These are phyloP conservation scores for Pseudotsuga menziesii DNA, from an alignment of 75 land plant genomes.

Conservation along the genomic window DNA sequence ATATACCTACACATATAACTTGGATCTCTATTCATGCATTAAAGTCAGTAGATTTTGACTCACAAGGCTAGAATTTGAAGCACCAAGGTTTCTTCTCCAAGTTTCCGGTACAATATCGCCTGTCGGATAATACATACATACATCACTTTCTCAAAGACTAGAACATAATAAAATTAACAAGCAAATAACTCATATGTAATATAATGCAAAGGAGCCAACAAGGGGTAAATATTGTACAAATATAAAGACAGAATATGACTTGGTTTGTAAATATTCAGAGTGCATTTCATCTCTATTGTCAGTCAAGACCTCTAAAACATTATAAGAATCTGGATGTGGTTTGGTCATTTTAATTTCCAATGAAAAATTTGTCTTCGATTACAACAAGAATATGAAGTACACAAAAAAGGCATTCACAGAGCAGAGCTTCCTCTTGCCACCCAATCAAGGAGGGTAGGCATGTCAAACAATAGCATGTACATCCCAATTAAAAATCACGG, in stretches of 20 bases:
- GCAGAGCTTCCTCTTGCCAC: too few relatives aligned
- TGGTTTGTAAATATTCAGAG: background rate
- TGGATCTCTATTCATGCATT: background rate
- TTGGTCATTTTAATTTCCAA: too few relatives aligned
- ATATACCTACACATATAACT: background rate
- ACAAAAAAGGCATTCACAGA: too few relatives aligned
- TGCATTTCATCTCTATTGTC: background rate
- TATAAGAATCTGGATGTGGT: too few relatives aligned
- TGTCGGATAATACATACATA: constrained; percentile 17
- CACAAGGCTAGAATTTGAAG: constrained; percentile 93
- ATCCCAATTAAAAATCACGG: too few relatives aligned
- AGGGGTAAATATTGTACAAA: background rate
- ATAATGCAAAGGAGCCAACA: background rate
- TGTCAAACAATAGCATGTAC: too few relatives aligned
- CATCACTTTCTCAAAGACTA: background rate
- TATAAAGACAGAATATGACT: background rate
- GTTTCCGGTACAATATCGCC: constrained; percentile 86
- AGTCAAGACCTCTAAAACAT: background rate
- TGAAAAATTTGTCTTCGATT: too few relatives aligned
- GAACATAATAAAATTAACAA: background rate
- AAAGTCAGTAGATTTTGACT: constrained; percentile 19
- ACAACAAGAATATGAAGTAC: too few relatives aligned
- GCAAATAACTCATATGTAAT: background rate
- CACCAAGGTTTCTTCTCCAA: constrained; percentile 84
- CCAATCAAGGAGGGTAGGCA: too few relatives aligned